Evolutionary conservation across 2,329 filamentous ascomycete species (phyloP), one percentile per base, ranked within the genome.

Genomic region (Cryphonectria radicalis): DNA sequence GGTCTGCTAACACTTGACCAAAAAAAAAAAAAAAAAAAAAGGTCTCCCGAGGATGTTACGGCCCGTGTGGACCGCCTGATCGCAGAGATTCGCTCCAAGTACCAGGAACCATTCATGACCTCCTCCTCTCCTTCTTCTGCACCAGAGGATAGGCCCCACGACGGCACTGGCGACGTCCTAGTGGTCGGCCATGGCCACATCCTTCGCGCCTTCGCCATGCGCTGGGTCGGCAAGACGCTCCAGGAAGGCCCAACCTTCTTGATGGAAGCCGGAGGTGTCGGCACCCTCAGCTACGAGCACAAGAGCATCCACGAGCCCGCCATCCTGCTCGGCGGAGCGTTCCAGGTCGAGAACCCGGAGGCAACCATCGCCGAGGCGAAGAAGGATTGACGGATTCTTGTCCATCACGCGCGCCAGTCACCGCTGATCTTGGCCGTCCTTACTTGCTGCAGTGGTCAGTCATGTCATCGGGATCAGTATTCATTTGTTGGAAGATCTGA

Each of bases 101-200:
- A 87, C 81, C 92, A 94, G 75, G 80, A 80, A 3, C 86, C 87
- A 0, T 87, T 85, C 66, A 91, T 95, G 74, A 87, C 87, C 11
- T 78, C 78, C 70, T 46, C 62, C 11, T 46, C 82, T 10, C 72
- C 75, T 17, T 8, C 35, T 17, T 8, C 35, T 50, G 46, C 19
- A 6, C 22, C 46, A n/a, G 46, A 13, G 32, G 43, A 7, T 3
- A 37, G 28, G 19, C 66, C 76, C 73, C 32, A 73, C 74, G 25
- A 80, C 22, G 83, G 88, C 22, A 71, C 71, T 0, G 71, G 71
- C n/a, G 93, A 95, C 80, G 89, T 95, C 25, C 80, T 95, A 35
- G 85, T 97, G 65, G 93, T 98, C 7, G 95, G 93, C 32, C 95
- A 98, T 79, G 95, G 95, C 0, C 95, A 97, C 82, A 95, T 97